Evolutionary conservation across 2,329 filamentous ascomycete genomes (phyloP).

Genomic region (Sporothrix protearum): DNA sequence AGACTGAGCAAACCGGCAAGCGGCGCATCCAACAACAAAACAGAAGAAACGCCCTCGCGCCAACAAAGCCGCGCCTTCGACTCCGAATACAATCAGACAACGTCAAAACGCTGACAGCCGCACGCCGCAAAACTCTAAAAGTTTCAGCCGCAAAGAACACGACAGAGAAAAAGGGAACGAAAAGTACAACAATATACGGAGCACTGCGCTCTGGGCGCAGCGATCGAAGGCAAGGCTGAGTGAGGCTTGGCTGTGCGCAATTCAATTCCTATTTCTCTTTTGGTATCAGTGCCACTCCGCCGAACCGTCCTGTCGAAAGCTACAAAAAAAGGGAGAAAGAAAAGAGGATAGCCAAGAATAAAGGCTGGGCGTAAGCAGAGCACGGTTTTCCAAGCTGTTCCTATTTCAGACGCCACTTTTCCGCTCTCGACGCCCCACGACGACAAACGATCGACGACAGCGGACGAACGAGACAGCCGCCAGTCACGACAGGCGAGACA

Average conservation of each 20-base stretch:
- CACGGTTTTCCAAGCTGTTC: neutral
- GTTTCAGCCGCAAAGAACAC: neutral
- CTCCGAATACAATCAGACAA: neutral
- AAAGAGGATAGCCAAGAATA: neutral
- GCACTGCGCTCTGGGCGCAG: slow-evolving; percentile 3
- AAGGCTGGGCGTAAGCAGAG: slow-evolving; percentile 13
- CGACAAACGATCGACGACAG: neutral
- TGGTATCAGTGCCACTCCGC: neutral
- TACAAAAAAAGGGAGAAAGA: neutral
- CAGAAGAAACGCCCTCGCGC: neutral
- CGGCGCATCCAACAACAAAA: neutral
- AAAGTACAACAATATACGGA: neutral
- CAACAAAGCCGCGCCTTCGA: neutral
- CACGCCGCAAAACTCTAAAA: neutral
- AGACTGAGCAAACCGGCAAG: neutral
- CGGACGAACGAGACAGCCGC: neutral
- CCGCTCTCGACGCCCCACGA: neutral
- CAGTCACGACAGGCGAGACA: neutral
- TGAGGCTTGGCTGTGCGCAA: neutral
- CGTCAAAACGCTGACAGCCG: neutral
- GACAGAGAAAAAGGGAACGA: neutral
- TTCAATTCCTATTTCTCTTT: neutral
- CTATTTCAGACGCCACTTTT: neutral
- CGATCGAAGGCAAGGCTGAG: neutral
- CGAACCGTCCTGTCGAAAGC: too few relatives aligned